Conservation (phyloP, 108 stramenopile species). For the Chaetoceros muelleri region DNA sequence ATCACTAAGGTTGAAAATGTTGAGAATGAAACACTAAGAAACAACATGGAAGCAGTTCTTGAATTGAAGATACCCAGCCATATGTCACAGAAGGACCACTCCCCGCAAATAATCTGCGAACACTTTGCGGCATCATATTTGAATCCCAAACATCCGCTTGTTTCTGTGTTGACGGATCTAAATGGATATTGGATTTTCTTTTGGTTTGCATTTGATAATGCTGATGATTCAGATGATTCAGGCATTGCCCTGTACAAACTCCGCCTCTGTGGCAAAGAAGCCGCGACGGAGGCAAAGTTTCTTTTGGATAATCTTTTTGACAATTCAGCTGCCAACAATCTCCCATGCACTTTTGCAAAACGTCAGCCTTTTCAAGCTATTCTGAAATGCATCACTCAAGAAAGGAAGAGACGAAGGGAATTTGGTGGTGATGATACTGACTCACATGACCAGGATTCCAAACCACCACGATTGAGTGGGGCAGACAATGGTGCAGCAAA, state of each 20-base stretch:
- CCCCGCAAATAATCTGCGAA: conserved; percentile 2
- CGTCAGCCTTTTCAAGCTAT: neutral
- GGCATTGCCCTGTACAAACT: conserved; percentile 5
- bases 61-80: conserved; percentile 4
- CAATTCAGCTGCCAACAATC: conserved; percentile 2
- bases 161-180: no score
- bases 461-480: no score
- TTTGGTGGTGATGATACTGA: no score
- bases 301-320: conserved; percentile 7
- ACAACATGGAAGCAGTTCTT: conserved; percentile 3
- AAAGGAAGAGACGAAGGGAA: no score
- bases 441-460: neutral
- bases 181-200: conserved; percentile 1
- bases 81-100: conserved; percentile 3
- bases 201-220: conserved; percentile 4
- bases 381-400: neutral
- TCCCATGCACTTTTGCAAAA: conserved; percentile 8
- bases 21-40: neutral
- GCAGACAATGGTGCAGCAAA: neutral
- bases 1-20: conserved; percentile 1
- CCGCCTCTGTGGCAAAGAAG: conserved; percentile 1
- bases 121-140: conserved; percentile 9
- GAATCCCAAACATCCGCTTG: no score
- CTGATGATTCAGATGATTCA: no score
- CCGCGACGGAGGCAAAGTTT: conserved; percentile 5